Percentiles rank a stretch among this genome's conserved stretches.
Evolutionary conservation across 176 grass and related monocot species (phyloP).

Genomic region (Alloteropsis semialata): DNA sequence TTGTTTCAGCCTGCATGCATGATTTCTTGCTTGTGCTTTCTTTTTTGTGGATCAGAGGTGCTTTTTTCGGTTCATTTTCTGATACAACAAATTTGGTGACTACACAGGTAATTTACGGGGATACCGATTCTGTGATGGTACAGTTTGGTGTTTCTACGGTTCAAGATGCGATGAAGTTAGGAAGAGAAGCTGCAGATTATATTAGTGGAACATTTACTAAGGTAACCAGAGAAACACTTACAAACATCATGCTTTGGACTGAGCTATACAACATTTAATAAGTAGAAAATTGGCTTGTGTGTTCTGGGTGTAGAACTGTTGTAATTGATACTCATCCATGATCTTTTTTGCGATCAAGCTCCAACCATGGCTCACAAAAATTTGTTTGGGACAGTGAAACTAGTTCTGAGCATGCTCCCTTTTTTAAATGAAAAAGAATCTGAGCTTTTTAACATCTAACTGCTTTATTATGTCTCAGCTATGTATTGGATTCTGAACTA

Average conservation of each 20-base stretch:
- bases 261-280: not conserved
- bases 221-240: constrained; percentile 42
- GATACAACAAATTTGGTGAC: constrained; percentile 6
- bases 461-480: not conserved
- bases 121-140: constrained; percentile 98
- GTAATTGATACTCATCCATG: not conserved
- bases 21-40: not conserved
- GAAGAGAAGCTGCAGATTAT: constrained; percentile 91
- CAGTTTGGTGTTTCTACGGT: constrained; percentile 90
- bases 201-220: constrained; percentile 96
- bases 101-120: constrained; percentile 89
- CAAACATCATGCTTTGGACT: not conserved
- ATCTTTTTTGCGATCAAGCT: not conserved
- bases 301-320: not conserved
- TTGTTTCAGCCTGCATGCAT: not conserved
- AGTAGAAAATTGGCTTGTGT: not conserved
- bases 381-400: not conserved
- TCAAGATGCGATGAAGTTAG: constrained; percentile 84
- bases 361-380: not conserved
- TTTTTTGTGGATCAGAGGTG: not conserved
- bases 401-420: not conserved
- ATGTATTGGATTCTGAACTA: not conserved
- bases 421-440: not conserved
- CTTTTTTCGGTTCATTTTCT: not conserved
- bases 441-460: not conserved